Conservation (phyloP, 257 asterid species). For the Verbena officinalis region DNA sequence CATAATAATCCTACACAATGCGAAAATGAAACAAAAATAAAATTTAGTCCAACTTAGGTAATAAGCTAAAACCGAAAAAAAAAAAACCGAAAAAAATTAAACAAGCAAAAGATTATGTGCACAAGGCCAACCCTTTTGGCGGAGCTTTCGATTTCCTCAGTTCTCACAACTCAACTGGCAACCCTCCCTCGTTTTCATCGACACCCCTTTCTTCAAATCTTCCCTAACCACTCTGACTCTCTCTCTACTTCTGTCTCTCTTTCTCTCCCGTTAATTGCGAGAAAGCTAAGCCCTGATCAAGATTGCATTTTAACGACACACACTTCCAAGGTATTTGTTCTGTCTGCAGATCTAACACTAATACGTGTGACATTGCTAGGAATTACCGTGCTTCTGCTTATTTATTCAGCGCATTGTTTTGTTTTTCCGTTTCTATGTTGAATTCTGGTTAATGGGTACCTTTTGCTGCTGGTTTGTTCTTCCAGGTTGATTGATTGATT, state of each 20-base stretch:
- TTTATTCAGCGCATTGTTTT: conserved; percentile 16
- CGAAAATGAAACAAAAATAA: background rate
- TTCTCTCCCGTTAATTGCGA: background rate
- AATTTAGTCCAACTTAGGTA: too few relatives aligned
- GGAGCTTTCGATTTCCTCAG: conserved; percentile 33
- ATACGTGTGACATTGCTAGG: background rate
- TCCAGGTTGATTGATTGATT: conserved; percentile 35
- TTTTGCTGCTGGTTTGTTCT: conserved; percentile 13
- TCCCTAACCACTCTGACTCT: conserved; percentile 3
- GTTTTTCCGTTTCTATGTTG: conserved; percentile 1
- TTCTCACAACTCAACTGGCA: conserved; percentile 10
- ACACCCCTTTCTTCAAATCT: conserved; percentile 35
- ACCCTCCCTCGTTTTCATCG: conserved; percentile 49
- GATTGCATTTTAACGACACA: conserved; percentile 19
- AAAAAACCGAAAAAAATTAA: background rate
- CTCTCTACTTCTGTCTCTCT: too few relatives aligned
- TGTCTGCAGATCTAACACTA: conserved; percentile 24
- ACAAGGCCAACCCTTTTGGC: conserved; percentile 27
- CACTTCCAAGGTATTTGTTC: conserved; percentile 31
- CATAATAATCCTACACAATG: too few relatives aligned
- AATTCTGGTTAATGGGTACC: conserved; percentile 4
- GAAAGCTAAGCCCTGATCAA: conserved; percentile 10
- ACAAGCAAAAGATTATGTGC: background rate
- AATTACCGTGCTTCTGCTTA: conserved; percentile 4
- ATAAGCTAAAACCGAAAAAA: background rate